Base-by-base conservation (phyloP, 768 basidiomycete genomes). In the Tulasnella sp. region DNA sequence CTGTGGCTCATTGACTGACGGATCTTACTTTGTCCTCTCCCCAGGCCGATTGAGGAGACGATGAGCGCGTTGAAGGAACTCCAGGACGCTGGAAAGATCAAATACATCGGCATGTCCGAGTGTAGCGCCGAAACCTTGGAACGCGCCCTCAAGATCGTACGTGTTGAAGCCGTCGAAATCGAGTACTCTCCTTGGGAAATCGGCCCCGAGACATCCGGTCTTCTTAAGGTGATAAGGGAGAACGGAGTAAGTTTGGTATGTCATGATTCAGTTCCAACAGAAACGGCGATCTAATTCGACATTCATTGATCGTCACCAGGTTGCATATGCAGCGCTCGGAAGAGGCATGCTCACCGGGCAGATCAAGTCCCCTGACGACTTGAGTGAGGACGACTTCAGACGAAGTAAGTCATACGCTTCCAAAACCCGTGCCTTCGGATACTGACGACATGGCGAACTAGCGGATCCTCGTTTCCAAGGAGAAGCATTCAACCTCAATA, bases 291-390 rank as follows among this genome's bases (percentile, higher is more conserved):
- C 41, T 43, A n/a, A 43, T 25, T 17, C 17, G 17, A n/a, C n/a
- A n/a, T n/a, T n/a, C n/a, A n/a, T n/a, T n/a, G n/a, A n/a, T n/a
- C n/a, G n/a, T n/a, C n/a, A n/a, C n/a, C n/a, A 43, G 41, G 41
- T 73, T 51, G 73, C 74, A 15, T 75, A 73, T 62, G 70, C 72
- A 4, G 70, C 70, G 4, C 63, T 70, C 6, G 69, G 67, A 6
- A 65, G 66, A 46, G 70, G 70, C 7, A 62, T 70, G 40, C 57
- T 71, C 17, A 67, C 64, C 12, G 63, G 63, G 8, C 23, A 29
- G 35, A 41, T 31, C 40, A 51, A 45, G 9, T 54, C 50, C 5
- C 50, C 48, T 5, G 45, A 19, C 7, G 60, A 59, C 39, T 60
- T 63, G 25, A 41, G 17, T 11, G 39, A 25, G 41, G 29, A n/a